phyloP scores from a whole-genome alignment of 345 rosid genomes.

The Lenwebbia sp. region DNA sequence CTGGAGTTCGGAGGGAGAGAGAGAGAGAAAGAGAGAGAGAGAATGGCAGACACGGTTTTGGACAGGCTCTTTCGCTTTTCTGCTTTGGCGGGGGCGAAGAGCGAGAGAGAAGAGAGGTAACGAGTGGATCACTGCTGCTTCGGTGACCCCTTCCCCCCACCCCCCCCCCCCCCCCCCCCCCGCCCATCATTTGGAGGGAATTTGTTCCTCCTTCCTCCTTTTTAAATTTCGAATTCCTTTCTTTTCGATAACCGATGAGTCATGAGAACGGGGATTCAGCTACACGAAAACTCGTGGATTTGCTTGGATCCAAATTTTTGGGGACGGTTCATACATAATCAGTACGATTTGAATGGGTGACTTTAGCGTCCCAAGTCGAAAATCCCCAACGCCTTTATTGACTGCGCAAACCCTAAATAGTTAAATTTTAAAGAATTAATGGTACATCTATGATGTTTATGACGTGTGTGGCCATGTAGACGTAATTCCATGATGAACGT shows the following conservation, averaged over 20 bases:
- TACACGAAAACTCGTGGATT: background rate
- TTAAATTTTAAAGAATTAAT: background rate
- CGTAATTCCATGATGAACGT: fast-evolving
- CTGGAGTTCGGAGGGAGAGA: background rate
- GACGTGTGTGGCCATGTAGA: background rate
- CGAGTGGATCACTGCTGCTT: background rate
- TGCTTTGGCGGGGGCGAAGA: conserved; percentile 17
- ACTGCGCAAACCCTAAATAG: no score
- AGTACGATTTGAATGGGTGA: background rate
- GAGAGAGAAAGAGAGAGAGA: background rate
- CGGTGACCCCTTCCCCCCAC: background rate
- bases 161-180: background rate
- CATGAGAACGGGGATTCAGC: background rate
- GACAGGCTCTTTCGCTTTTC: conserved; percentile 2
- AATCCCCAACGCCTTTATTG: background rate
- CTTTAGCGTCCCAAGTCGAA: background rate
- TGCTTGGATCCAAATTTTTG: background rate
- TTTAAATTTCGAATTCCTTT: background rate
- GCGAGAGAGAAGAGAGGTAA: background rate
- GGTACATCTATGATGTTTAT: background rate
- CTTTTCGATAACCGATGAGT: background rate
- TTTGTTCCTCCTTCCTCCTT: conserved; percentile 23
- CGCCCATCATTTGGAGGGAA: conserved; percentile 76
- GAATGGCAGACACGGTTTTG: background rate
- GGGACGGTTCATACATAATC: background rate